A percentile compares a stretch with the other conserved stretches of the same genome.
Evolutionary conservation across 306 rosid species (phyloP).

Genomic region (Styphnolobium japonicum): DNA sequence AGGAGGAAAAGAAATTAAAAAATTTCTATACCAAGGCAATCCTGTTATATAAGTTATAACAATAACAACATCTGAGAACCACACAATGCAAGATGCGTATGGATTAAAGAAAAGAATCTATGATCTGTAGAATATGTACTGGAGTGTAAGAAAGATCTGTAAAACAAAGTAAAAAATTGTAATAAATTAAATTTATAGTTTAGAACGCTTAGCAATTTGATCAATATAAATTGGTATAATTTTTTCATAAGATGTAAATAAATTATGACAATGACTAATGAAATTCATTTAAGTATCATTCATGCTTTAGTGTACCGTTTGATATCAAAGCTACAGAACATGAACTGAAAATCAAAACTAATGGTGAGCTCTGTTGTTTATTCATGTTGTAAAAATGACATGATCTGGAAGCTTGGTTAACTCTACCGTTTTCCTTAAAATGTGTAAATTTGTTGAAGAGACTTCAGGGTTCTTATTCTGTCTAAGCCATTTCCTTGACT

Average conservation of each 20-base stretch:
- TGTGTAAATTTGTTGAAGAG: neutral
- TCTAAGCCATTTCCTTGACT: neutral
- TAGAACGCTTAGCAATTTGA: neutral
- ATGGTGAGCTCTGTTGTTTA: neutral
- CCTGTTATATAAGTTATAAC: neutral
- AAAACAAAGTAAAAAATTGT: neutral
- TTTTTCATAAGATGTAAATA: neutral
- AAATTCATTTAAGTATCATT: neutral
- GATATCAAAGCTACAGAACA: neutral
- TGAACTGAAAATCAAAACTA: neutral
- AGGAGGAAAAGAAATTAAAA: neutral
- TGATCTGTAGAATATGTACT: neutral
- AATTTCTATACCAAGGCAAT: neutral
- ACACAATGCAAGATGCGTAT: neutral
- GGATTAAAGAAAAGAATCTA: neutral
- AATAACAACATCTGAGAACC: slow-evolving; percentile 6
- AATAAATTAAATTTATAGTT: neutral
- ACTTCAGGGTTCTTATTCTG: neutral
- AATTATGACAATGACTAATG: neutral
- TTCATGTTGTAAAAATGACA: neutral
- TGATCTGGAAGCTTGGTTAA: neutral
- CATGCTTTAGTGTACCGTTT: neutral
- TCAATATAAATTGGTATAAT: neutral
- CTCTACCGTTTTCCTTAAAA: neutral
- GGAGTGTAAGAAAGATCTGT: neutral